Evolutionary conservation across 1,284 basidiomycete genomes (phyloP).

Genomic region (Stygiomarasmius scandens): DNA sequence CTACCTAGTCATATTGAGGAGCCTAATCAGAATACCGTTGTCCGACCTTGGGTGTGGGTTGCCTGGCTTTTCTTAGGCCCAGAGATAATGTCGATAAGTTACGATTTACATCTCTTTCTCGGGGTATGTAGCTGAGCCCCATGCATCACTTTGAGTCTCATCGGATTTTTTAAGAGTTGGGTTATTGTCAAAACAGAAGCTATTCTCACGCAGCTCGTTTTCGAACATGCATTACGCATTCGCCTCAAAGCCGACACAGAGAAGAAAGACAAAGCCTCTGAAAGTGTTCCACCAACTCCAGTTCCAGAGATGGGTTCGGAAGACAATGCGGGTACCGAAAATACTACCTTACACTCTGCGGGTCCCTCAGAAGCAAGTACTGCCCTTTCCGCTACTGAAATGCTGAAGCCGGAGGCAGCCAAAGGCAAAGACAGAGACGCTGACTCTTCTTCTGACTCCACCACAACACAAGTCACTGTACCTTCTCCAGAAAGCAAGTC

Average conservation of each 20-base stretch:
- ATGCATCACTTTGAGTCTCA: not conserved
- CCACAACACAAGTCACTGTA: no score
- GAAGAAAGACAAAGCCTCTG: not conserved
- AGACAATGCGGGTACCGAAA: not conserved
- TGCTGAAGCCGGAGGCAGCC: no score
- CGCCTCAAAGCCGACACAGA: conserved; percentile 43
- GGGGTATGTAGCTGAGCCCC: conserved; percentile 13
- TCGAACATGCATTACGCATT: conserved; percentile 41
- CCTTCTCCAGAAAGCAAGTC: not conserved
- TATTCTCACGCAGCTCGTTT: conserved; percentile 52
- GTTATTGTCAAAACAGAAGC: conserved; percentile 35
- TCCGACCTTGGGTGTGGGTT: conserved; percentile 29
- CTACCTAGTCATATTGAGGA: no score
- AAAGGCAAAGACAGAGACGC: no score
- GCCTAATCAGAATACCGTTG: no score
- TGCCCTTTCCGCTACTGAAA: no score
- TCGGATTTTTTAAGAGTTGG: conserved; percentile 18
- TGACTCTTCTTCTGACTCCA: no score
- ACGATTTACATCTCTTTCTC: conserved; percentile 41
- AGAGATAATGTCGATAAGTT: conserved; percentile 34
- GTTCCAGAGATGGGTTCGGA: not conserved
- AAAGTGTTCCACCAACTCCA: not conserved
- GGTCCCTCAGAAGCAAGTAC: no score
- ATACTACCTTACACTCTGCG: no score
- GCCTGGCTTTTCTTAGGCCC: conserved; percentile 38